Percentiles rank a stretch among this genome's conserved stretches.
These are phyloP conservation scores for Dujonia santamariae DNA, from an alignment of 1,139 yeast genomes.

Conservation along the genomic window DNA sequence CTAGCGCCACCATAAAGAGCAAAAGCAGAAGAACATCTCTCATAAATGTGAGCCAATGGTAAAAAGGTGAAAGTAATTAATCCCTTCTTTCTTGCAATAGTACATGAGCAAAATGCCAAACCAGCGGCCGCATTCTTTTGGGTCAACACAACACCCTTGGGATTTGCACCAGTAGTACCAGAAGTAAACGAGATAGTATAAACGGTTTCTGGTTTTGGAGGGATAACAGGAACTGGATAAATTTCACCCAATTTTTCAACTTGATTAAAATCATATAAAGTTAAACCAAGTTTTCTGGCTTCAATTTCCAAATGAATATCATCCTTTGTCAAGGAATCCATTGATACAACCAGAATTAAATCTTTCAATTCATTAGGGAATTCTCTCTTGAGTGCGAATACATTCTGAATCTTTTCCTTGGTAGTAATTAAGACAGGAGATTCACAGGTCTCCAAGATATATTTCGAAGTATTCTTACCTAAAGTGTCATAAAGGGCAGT, in stretches of 20 bases:
- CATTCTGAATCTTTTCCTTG: constrained; percentile 41
- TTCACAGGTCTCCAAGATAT: constrained; percentile 55
- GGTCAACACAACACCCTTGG: constrained; percentile 38
- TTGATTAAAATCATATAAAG: constrained; percentile 30
- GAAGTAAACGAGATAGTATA: constrained; percentile 42
- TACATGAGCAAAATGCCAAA: constrained; percentile 18
- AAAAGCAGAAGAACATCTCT: constrained; percentile 31
- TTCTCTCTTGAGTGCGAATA: constrained; percentile 34
- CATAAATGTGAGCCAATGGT: constrained; percentile 59
- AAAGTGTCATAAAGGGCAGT: constrained; percentile 67
- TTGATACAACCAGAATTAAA: constrained; percentile 38
- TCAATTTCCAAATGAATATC: constrained; percentile 16
- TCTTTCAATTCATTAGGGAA: constrained; percentile 17
- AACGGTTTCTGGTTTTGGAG: constrained; percentile 28
- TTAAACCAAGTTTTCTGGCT: constrained; percentile 23
- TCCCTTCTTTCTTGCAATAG: constrained; percentile 10
- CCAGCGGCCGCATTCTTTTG: constrained; percentile 30
- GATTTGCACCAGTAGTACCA: constrained; percentile 41
- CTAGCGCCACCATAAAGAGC: constrained; percentile 26
- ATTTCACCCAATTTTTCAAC: constrained; percentile 26
- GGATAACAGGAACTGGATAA: constrained; percentile 20
- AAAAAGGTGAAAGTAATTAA: constrained; percentile 23
- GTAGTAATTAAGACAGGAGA: constrained; percentile 54
- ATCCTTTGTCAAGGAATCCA: constrained; percentile 39
- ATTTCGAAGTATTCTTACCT: constrained; percentile 57